A percentile compares a stretch with the other conserved stretches of the same genome.
These are phyloP conservation scores for Psilocybe cubensis DNA, from an alignment of 768 basidiomycete genomes.

Conservation along the genomic window DNA sequence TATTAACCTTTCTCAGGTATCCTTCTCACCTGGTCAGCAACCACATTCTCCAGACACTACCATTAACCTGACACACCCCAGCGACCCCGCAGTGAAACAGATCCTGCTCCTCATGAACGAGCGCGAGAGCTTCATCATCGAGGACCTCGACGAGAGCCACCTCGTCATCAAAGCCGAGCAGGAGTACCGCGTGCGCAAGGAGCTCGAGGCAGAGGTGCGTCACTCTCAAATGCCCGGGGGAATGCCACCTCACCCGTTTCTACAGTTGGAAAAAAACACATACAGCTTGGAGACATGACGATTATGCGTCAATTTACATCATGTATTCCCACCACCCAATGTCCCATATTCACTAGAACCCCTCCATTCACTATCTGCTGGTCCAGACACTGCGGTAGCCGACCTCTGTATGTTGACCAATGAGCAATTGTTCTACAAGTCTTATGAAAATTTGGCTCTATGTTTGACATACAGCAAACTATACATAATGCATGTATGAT, in stretches of 20 bases:
- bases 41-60: neutral
- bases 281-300: slow-evolving; percentile 61
- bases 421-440: too few relatives aligned
- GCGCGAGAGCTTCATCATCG: slow-evolving; percentile 78
- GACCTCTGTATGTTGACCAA: too few relatives aligned
- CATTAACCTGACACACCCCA: slow-evolving; percentile 28
- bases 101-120: slow-evolving; percentile 85
- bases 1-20: slow-evolving; percentile 45
- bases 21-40: slow-evolving; percentile 65
- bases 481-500: too few relatives aligned
- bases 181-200: slow-evolving; percentile 71
- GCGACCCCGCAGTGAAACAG: slow-evolving; percentile 90
- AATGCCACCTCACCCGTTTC: slow-evolving; percentile 6
- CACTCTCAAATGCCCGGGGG: neutral
- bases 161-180: slow-evolving; percentile 83
- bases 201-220: slow-evolving; percentile 77
- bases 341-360: too few relatives aligned
- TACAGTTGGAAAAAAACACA: slow-evolving; percentile 86
- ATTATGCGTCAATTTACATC: slow-evolving; percentile 16
- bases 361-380: too few relatives aligned
- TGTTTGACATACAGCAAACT: too few relatives aligned
- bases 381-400: too few relatives aligned
- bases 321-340: too few relatives aligned
- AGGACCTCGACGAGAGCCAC: slow-evolving; percentile 85
- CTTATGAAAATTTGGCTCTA: too few relatives aligned